Percentiles rank a stretch among this genome's conserved stretches.
phyloP scores from a whole-genome alignment of 345 rosid species.

The Hibiscus syriacus region DNA sequence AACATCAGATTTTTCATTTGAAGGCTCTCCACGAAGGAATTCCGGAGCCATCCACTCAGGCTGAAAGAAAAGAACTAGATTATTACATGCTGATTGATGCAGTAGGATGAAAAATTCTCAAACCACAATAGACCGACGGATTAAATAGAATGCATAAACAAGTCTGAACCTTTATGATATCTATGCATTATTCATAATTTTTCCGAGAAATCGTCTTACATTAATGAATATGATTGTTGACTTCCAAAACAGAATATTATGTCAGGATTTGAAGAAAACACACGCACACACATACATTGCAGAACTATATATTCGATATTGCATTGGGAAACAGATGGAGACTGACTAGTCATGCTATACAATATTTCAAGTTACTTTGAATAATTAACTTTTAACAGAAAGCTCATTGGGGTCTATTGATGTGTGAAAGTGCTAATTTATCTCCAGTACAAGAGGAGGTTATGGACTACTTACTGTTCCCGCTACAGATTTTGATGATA shows the following conservation, averaged over 20 bases:
- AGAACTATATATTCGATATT: neutral
- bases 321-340: neutral
- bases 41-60: conserved; percentile 99
- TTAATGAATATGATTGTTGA: neutral
- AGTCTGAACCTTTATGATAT: neutral
- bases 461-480: conserved; percentile 69
- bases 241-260: neutral
- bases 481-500: conserved; percentile 92
- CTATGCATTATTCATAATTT: neutral
- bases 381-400: neutral
- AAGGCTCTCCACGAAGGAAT: conserved; percentile 97
- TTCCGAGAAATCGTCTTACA: neutral
- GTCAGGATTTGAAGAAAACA: neutral
- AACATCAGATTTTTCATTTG: conserved; percentile 93
- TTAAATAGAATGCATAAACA: neutral
- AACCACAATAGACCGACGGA: conserved; percentile 21
- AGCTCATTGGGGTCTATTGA: neutral
- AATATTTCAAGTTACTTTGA: neutral
- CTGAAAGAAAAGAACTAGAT: conserved; percentile 49
- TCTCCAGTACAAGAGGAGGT: neutral
- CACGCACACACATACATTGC: neutral
- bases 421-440: neutral
- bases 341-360: neutral
- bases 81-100: conserved; percentile 36
- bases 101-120: conserved; percentile 18